Evolutionary conservation across 176 grass and related monocot genomes (phyloP), one percentile per base, ranked within the genome.

Genomic region (Carex littledalei): DNA sequence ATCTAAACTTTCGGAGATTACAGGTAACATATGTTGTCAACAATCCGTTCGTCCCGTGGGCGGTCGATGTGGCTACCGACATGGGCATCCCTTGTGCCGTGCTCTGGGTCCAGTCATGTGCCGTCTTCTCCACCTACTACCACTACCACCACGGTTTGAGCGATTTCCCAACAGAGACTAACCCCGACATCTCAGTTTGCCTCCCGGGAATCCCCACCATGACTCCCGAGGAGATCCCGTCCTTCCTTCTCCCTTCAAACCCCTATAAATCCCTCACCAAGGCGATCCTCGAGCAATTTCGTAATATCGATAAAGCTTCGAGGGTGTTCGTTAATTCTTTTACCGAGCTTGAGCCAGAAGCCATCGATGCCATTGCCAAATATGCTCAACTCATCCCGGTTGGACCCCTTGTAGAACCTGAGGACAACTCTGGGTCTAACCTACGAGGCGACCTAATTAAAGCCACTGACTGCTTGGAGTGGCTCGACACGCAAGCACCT

Each of bases 271-370:
- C 79, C 0, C 77, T 94, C 22, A 37, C 76, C 3, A 85, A 89
- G 3, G 64, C 64, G 11, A 92, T 97, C 26, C 45, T 91, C 16
- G 12, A 21, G 5, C 94, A 97, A 78, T 87, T 94, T 79, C 14
- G 35, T 0, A 92, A 56, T 75, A 89, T 97, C 45, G 83, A 80
- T 83, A 88, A 62, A 67, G 92, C 87, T 43, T 81, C 80, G 3
- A 92, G 90, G 88, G 87, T 97, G 67, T 67, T 97, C 14, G 92
- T 85, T 39, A 97, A 97, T 86, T 89, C 94, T 79, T 97, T 97
- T 88, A 1, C 56, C 0, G 92, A 92, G 83, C 94, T 97, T 12
- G 92, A 97, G 69, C 74, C 10, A 63, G 88, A 85, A 35, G 86
- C 71, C 37, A 81, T 97, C 3, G 63, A 73, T 52, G 88, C 88